Conservation (phyloP, 768 basidiomycete genomes). For the Punctularia strigosozonata region DNA sequence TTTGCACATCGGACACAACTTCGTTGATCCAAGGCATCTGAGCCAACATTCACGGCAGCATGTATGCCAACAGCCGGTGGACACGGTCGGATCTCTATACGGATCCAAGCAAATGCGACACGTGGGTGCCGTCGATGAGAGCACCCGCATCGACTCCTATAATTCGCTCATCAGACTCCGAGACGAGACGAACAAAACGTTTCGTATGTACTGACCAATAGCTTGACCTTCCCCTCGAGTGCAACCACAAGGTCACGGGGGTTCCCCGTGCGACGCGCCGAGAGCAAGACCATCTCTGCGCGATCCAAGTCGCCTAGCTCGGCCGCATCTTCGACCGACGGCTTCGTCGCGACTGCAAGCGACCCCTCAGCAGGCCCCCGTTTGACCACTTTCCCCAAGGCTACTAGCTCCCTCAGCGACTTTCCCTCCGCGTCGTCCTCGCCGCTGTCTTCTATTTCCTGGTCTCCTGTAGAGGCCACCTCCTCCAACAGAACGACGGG, state of each 20-base stretch:
- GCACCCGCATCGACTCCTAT: constrained; percentile 32
- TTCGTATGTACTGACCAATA: constrained; percentile 30
- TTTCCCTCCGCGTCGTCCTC: constrained; percentile 31
- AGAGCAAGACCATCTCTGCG: constrained; percentile 27
- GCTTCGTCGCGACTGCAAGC: constrained; percentile 16
- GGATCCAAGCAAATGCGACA: constrained; percentile 77
- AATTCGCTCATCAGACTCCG: constrained; percentile 3
- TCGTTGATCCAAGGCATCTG: constrained; percentile 71
- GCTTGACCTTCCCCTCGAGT: constrained; percentile 48
- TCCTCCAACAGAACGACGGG: background rate
- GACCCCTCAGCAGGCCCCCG: constrained; percentile 12
- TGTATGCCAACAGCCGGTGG: constrained; percentile 83
- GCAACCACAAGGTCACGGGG: constrained; percentile 35
- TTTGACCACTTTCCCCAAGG: constrained; percentile 31
- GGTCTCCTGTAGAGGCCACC: constrained; percentile 1
- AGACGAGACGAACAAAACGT: background rate
- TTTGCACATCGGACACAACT: constrained; percentile 80
- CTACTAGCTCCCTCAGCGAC: constrained; percentile 41
- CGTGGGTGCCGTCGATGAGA: constrained; percentile 30
- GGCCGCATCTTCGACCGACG: constrained; percentile 26
- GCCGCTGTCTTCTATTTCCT: constrained; percentile 13
- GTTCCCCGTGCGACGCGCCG: constrained; percentile 38
- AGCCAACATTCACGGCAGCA: constrained; percentile 79
- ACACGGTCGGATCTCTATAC: constrained; percentile 67
- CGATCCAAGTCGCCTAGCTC: constrained; percentile 21